Conservation (phyloP, 352 stramenopile genomes). For the Phytophthora foliorum region DNA sequence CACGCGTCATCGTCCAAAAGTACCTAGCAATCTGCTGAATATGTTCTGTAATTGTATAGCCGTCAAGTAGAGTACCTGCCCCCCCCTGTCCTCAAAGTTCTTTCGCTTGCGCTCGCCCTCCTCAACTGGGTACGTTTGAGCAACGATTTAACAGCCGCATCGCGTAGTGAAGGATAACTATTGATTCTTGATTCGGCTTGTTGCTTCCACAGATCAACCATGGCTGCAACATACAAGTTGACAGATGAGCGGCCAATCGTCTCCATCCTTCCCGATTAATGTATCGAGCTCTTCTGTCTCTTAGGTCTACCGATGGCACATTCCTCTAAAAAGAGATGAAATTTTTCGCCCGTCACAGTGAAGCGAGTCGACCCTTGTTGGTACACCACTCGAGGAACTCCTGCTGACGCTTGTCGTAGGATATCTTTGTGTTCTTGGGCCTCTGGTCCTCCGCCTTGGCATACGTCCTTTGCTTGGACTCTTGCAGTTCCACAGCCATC, state of each 20-base stretch:
- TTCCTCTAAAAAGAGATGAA: neutral
- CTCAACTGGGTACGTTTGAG: neutral
- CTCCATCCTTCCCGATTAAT: neutral
- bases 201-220: constrained; percentile 11
- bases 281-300: neutral
- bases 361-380: neutral
- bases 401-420: neutral
- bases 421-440: neutral
- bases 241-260: neutral
- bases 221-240: neutral
- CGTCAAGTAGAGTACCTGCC: too few relatives aligned
- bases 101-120: too few relatives aligned
- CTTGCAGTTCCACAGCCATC: neutral
- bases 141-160: neutral
- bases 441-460: neutral
- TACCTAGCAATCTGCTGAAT: neutral
- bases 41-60: too few relatives aligned
- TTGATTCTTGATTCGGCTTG: constrained; percentile 2
- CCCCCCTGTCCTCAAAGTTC: too few relatives aligned
- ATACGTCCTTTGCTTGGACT: neutral
- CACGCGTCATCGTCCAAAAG: neutral
- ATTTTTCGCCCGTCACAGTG: neutral
- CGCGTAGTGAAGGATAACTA: neutral
- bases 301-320: neutral
- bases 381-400: neutral